These are phyloP conservation scores for Cephaloascus albidus DNA, from an alignment of 805 yeast species.

Conservation along the genomic window DNA sequence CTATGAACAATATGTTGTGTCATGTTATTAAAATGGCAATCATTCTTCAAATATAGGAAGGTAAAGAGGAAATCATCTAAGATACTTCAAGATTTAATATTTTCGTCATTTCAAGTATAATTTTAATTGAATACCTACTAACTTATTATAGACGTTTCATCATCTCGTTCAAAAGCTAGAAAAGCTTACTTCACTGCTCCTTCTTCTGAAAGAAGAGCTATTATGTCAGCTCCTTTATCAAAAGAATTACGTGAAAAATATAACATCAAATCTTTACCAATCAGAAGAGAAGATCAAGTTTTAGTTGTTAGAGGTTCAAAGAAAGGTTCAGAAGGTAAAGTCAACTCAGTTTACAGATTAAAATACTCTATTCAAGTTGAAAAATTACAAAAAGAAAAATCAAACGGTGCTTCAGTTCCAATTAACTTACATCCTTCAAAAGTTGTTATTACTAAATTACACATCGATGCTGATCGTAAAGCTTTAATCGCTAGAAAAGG, in stretches of 20 bases:
- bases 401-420: slow-evolving; percentile 96
- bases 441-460: slow-evolving; percentile 97
- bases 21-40: too few species aligned
- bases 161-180: slow-evolving; percentile 99
- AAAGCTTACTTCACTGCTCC: slow-evolving; percentile 99
- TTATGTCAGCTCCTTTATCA: slow-evolving; percentile 97
- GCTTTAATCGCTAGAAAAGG: slow-evolving; percentile 96
- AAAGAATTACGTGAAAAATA: slow-evolving; percentile 98
- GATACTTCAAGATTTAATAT: neutral
- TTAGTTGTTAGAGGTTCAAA: slow-evolving; percentile 95
- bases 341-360: slow-evolving; percentile 97
- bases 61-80: too few species aligned
- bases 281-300: slow-evolving; percentile 97
- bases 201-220: slow-evolving; percentile 86
- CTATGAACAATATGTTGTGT: too few species aligned
- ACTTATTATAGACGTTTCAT: slow-evolving; percentile 91
- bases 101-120: neutral
- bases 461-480: slow-evolving; percentile 98
- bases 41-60: too few species aligned
- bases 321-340: slow-evolving; percentile 99
- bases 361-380: slow-evolving; percentile 94
- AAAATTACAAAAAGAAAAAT: slow-evolving; percentile 95
- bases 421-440: slow-evolving; percentile 97
- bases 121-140: too few species aligned
- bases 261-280: slow-evolving; percentile 91